Percentiles rank a stretch among this genome's conserved stretches.
Conservation (phyloP, 257 asterid species). For the Petunia axillaris region DNA sequence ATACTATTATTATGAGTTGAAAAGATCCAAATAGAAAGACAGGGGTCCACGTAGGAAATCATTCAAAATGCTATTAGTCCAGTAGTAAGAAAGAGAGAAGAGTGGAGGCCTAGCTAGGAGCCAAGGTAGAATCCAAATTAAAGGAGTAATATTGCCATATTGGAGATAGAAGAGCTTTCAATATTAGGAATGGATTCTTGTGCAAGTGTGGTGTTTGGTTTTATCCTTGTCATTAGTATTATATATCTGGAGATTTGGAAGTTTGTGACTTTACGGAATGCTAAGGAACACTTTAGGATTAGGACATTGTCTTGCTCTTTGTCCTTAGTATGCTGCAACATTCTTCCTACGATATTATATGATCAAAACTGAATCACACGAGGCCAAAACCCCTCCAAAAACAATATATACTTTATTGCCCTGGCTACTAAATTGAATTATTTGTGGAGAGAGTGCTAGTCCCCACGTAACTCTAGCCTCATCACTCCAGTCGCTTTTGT, state of each 20-base stretch:
- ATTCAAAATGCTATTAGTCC: slow-evolving; percentile 28
- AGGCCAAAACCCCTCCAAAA: background rate
- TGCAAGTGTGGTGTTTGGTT: slow-evolving; percentile 41
- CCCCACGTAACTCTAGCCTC: slow-evolving; percentile 43
- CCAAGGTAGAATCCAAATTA: slow-evolving; percentile 47
- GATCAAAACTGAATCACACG: background rate
- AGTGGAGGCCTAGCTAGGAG: background rate
- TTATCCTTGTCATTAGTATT: slow-evolving; percentile 34
- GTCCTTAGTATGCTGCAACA: slow-evolving; percentile 56
- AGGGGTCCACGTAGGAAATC: slow-evolving; percentile 49
- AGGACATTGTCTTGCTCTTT: slow-evolving; percentile 43
- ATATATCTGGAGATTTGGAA: slow-evolving; percentile 58
- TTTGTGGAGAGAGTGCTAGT: slow-evolving; percentile 33
- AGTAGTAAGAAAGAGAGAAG: slow-evolving; percentile 2
- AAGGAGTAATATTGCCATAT: background rate
- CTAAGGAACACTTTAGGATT: slow-evolving; percentile 33
- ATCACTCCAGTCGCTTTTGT: slow-evolving; percentile 49
- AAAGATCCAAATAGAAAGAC: slow-evolving; percentile 28
- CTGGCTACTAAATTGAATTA: slow-evolving; percentile 11
- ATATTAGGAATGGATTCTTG: slow-evolving; percentile 44
- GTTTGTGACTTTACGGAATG: slow-evolving; percentile 36
- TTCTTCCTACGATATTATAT: slow-evolving; percentile 51
- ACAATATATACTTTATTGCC: background rate
- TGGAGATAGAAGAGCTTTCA: slow-evolving; percentile 44
- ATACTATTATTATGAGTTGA: background rate